phyloP scores from a whole-genome alignment of 805 yeast species.

The Kregervanrija pseudodelftensis region DNA sequence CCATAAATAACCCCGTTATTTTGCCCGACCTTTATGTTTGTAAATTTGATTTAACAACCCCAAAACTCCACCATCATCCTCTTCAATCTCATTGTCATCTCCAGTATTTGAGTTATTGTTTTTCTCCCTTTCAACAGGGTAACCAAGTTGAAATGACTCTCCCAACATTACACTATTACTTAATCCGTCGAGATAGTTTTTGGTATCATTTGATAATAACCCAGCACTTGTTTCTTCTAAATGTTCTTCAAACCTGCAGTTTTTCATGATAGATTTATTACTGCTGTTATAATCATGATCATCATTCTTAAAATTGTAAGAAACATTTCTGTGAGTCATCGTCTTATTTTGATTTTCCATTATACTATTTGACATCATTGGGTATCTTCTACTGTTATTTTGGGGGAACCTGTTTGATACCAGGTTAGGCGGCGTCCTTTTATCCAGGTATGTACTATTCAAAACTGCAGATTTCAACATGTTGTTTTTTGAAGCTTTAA shows the following conservation, averaged over 20 bases:
- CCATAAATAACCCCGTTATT: no score
- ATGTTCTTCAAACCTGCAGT: constrained; percentile 5
- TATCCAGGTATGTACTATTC: constrained; percentile 11
- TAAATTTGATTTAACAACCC: constrained; percentile 80
- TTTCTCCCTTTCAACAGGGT: constrained; percentile 15
- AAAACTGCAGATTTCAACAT: constrained; percentile 18
- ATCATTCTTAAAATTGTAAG: not conserved
- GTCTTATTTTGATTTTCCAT: not conserved
- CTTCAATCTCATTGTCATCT: constrained; percentile 15
- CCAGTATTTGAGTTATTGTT: not conserved
- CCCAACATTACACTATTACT: constrained; percentile 32
- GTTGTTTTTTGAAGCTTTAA: constrained; percentile 6
- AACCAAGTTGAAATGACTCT: constrained; percentile 35
- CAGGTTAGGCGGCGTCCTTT: no score
- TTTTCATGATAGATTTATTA: not conserved
- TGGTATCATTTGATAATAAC: constrained; percentile 19
- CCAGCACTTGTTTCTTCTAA: constrained; percentile 26
- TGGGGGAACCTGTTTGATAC: no score
- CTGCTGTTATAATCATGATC: not conserved
- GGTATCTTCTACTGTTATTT: no score
- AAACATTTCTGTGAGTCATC: not conserved
- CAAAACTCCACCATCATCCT: constrained; percentile 36
- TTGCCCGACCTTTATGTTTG: constrained; percentile 29
- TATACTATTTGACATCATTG: not conserved
- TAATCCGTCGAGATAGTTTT: constrained; percentile 17